phyloP scores from a whole-genome alignment of 768 basidiomycete species.

The Amanita jacksonii region DNA sequence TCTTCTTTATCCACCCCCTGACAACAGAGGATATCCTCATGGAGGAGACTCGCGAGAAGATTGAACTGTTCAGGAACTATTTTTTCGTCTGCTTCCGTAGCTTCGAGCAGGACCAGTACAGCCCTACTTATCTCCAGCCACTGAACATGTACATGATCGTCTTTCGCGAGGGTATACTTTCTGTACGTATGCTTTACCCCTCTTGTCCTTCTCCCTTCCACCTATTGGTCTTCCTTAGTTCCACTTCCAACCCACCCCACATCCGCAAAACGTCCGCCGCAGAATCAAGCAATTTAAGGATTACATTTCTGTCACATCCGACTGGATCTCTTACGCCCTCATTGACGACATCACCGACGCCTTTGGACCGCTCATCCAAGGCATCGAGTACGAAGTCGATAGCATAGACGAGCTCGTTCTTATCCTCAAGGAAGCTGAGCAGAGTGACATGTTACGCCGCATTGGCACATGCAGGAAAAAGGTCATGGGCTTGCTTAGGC shows the following conservation, averaged over 20 bases:
- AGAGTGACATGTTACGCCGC: slow-evolving; percentile 94
- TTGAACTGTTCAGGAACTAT: slow-evolving; percentile 97
- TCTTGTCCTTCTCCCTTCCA: slow-evolving; percentile 1
- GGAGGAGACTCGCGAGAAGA: slow-evolving; percentile 99
- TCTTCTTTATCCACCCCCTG: slow-evolving; percentile 93
- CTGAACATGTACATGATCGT: slow-evolving; percentile 99
- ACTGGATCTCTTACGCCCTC: slow-evolving; percentile 99
- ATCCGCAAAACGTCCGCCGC: slow-evolving; percentile 95
- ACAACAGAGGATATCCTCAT: slow-evolving; percentile 99
- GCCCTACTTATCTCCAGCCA: slow-evolving; percentile 93
- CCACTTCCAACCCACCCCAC: slow-evolving; percentile 95
- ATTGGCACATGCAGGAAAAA: slow-evolving; percentile 99
- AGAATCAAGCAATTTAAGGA: slow-evolving; percentile 99
- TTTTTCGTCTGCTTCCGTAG: slow-evolving; percentile 98
- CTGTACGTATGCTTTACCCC: slow-evolving; percentile 50
- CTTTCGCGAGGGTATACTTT: slow-evolving; percentile 92
- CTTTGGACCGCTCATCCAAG: slow-evolving; percentile 96
- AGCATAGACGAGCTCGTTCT: slow-evolving; percentile 97
- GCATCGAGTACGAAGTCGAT: slow-evolving; percentile 99
- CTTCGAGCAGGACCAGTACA: slow-evolving; percentile 98
- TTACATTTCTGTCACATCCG: slow-evolving; percentile 96
- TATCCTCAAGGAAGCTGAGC: slow-evolving; percentile 91
- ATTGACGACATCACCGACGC: slow-evolving; percentile 99
- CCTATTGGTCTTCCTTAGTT: slow-evolving; percentile 42
- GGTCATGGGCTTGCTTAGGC: slow-evolving; percentile 91